Evolutionary conservation across 2,329 filamentous ascomycete genomes (phyloP), one percentile per base, ranked within the genome.

Genomic region (Sodiomyces alkalinus): DNA sequence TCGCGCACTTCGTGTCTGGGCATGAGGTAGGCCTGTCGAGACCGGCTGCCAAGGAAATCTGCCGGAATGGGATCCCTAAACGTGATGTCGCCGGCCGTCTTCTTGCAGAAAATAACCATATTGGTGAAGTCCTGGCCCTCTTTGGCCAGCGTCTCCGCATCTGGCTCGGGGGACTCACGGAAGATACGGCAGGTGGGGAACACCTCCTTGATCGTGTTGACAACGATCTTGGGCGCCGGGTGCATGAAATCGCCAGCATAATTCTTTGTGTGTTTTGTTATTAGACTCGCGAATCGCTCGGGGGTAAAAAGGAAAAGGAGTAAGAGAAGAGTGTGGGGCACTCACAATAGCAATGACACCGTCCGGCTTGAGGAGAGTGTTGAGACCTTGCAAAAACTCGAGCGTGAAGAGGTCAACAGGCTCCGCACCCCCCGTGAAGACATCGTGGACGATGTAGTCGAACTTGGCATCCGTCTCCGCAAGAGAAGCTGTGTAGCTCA

Each of bases 371-470:
- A 98, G 62, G 6, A 96, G 64, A 4, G 64, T 50, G 38, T 70
- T 58, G 2, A 98, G 60, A 5, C 77, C 72, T 29, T 67, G 53
- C 23, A 98, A 55, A 44, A 98, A 96, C 41, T 90, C 78, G 5
- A 74, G 51, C 0, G 86, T 96, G 53, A 98, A 98, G 6, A 98
- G 69, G 6, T 75, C 63, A 3, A 86, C 72, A 1, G 90, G 90
- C 50, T 96, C 90, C 0, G 85, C 86, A 29, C 90, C 90, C 15
- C 90, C 90, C 1, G 90, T 98, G 50, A 98, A 98, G 15, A 98
- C 90, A 41, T 98, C 90, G 50, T 98, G 90, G 30, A 98, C 67
- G 45, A 98, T 90, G 57, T 93, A 96, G 55, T 94, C 78, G 49
- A 79, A 98, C 17, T 60, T 60, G 26, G 59, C 49, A 6, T 53